Evolutionary conservation across 192 early-diverging fungal species (phyloP), one percentile per base, ranked within the genome.

Genomic region (Mortierella claussenii): DNA sequence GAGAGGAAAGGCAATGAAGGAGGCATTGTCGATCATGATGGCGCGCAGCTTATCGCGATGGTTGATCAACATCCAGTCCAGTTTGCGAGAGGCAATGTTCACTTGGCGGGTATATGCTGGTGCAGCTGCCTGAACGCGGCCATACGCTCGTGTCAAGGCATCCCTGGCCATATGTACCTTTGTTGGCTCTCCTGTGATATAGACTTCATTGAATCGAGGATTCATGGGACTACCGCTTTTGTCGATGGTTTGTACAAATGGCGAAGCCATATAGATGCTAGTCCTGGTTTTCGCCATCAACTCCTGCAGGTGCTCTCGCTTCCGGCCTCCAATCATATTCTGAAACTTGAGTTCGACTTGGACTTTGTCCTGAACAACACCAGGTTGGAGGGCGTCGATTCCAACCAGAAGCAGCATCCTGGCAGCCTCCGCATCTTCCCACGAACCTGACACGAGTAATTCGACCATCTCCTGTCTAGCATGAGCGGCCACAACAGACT

Each of bases 11-110:
- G 78, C 51, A 43, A 94, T 75, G 53, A 87, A 82, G 18, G 87
- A 80, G 37, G 85, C 91, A 78, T 94, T 93, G 60, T 94, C 91
- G 20, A 63, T 68, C 89, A 91, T 90, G 45, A 94, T 90, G 30
- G 87, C 81, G 10, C 69, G 61, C 27, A 94, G 49, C 24, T 81
- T 68, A 24, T 86, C 82, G 13, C 81, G 84, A 30, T 83, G 61
- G 57, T 83, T 79, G n/a, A 86, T 50, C 24, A 90, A 54, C 68
- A 94, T 81, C 91, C 91, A 94, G 55, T 94, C 92, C 26, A 94
- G 68, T 58, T 94, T 94, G 2, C 87, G 70, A 4, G 89, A 88
- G 9, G 89, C 65, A 47, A 85, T 81, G 18, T 56, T 76, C 54
- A 83, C 65, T 56, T 83, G 69, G 11, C 62, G 65, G 17, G 66